phyloP scores from a whole-genome alignment of 805 yeast species.

The Wickerhamiella siamensis region DNA sequence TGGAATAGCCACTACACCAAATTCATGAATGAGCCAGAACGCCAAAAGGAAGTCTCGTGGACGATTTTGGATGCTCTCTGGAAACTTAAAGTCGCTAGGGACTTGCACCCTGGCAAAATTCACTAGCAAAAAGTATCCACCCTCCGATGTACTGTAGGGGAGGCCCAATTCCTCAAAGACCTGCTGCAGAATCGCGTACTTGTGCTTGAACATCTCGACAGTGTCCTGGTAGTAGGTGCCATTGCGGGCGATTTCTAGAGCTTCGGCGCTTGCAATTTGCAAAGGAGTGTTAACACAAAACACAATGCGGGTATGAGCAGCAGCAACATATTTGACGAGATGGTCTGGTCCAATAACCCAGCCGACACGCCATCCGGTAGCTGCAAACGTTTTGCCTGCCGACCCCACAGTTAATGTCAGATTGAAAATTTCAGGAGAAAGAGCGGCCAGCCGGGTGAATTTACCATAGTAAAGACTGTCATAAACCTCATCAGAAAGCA shows the following conservation, averaged over 20 bases:
- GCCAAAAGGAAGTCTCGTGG: slow-evolving; percentile 82
- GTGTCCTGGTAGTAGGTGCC: slow-evolving; percentile 58
- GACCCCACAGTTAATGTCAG: slow-evolving; percentile 86
- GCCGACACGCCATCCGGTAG: slow-evolving; percentile 98
- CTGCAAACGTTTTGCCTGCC: slow-evolving; percentile 97
- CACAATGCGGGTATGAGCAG: slow-evolving; percentile 91
- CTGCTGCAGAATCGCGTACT: slow-evolving; percentile 56
- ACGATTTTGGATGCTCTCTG: slow-evolving; percentile 48
- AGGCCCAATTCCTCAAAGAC: slow-evolving; percentile 77
- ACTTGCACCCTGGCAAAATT: slow-evolving; percentile 71
- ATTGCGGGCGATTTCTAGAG: slow-evolving; percentile 46
- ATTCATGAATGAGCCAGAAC: slow-evolving; percentile 81
- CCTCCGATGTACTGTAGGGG: slow-evolving; percentile 84
- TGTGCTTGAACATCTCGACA: slow-evolving; percentile 49
- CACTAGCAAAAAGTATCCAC: slow-evolving; percentile 85
- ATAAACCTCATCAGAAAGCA: slow-evolving; percentile 89
- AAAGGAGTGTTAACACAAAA: slow-evolving; percentile 82
- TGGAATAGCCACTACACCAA: slow-evolving; percentile 94
- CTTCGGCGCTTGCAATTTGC: slow-evolving; percentile 82
- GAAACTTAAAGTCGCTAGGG: slow-evolving; percentile 59
- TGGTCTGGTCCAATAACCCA: slow-evolving; percentile 86
- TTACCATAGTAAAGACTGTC: slow-evolving; percentile 68
- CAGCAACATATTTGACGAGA: slow-evolving; percentile 61
- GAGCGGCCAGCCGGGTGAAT: slow-evolving; percentile 73
- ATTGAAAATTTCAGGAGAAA: slow-evolving; percentile 63